A percentile compares a stretch with the other conserved stretches of the same genome.
Conservation (phyloP, 2,329 filamentous ascomycete genomes). For the Diplodia mutila region DNA sequence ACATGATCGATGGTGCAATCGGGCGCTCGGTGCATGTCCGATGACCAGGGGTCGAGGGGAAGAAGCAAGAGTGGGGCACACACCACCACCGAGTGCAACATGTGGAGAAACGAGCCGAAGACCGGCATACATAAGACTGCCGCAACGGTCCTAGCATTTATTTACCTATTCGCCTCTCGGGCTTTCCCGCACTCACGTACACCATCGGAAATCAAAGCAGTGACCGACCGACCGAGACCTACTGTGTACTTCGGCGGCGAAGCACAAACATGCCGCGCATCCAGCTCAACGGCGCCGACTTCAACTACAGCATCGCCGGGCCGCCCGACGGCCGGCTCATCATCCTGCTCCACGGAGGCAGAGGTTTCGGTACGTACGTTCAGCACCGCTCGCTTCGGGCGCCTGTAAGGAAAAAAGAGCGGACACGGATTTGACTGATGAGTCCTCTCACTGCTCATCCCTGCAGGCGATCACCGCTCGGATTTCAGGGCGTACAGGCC, state of each 20-base stretch:
- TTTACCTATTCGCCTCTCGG: not conserved
- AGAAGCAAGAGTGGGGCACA: constrained; percentile 17
- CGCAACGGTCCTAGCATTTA: not conserved
- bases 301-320: constrained; percentile 41
- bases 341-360: constrained; percentile 45
- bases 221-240: no score
- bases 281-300: constrained; percentile 36
- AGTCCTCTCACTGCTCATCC: no score
- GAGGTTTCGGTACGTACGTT: constrained; percentile 42
- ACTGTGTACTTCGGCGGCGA: not conserved
- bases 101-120: constrained; percentile 1
- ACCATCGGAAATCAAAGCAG: not conserved
- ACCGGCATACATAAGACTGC: constrained; percentile 4
- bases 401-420: not conserved
- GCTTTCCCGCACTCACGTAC: not conserved
- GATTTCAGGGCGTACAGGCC: constrained; percentile 42
- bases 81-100: not conserved
- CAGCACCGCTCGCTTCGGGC: no score
- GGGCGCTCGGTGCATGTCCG: not conserved
- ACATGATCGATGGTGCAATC: constrained; percentile 22
- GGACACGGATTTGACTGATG: not conserved
- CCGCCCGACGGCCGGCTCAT: constrained; percentile 39
- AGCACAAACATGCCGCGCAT: not conserved
- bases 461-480: constrained; percentile 40
- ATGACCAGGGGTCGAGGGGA: no score